Evolutionary conservation across 257 asterid genomes (phyloP).

Genomic region (Solanum dulcamara): DNA sequence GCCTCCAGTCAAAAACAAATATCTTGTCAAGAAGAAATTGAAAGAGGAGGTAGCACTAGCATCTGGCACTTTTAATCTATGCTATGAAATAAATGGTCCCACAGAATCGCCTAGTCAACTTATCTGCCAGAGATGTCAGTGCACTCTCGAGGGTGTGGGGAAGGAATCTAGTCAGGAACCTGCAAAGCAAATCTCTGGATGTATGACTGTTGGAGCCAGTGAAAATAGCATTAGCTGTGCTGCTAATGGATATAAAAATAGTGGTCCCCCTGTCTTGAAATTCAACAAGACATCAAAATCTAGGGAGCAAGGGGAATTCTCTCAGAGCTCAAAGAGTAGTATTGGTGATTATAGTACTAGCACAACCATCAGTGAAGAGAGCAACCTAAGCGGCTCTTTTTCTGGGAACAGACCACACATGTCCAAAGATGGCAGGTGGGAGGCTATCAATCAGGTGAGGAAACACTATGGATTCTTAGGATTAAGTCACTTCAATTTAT

Average conservation of each 20-base stretch:
- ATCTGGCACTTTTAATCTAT: slow-evolving; percentile 10
- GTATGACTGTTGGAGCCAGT: slow-evolving; percentile 3
- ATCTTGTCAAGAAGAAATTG: slow-evolving; percentile 35
- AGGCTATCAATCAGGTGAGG: slow-evolving; percentile 42
- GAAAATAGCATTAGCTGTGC: slow-evolving; percentile 10
- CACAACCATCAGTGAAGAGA: slow-evolving; percentile 73
- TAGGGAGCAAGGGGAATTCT: slow-evolving; percentile 52
- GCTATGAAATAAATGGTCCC: slow-evolving; percentile 11
- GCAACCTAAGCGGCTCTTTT: slow-evolving; percentile 61
- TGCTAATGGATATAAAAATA: slow-evolving; percentile 14
- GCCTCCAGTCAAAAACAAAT: slow-evolving; percentile 54
- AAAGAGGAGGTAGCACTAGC: slow-evolving; percentile 27
- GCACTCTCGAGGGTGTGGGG: slow-evolving; percentile 38
- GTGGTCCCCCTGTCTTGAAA: slow-evolving; percentile 17
- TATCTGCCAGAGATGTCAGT: slow-evolving; percentile 82
- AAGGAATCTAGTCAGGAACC: slow-evolving; percentile 23
- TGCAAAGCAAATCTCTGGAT: slow-evolving; percentile 3
- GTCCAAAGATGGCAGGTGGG: slow-evolving; percentile 83
- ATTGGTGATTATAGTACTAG: slow-evolving; percentile 71
- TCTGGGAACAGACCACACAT: slow-evolving; percentile 71
- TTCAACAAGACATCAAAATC: slow-evolving; percentile 21
- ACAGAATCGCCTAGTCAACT: slow-evolving; percentile 21
- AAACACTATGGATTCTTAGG: slow-evolving; percentile 45
- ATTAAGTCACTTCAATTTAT: slow-evolving; percentile 45
- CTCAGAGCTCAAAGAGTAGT: slow-evolving; percentile 86